These are phyloP conservation scores for Globisporangium solare DNA, from an alignment of 352 stramenopile species.

Conservation along the genomic window DNA sequence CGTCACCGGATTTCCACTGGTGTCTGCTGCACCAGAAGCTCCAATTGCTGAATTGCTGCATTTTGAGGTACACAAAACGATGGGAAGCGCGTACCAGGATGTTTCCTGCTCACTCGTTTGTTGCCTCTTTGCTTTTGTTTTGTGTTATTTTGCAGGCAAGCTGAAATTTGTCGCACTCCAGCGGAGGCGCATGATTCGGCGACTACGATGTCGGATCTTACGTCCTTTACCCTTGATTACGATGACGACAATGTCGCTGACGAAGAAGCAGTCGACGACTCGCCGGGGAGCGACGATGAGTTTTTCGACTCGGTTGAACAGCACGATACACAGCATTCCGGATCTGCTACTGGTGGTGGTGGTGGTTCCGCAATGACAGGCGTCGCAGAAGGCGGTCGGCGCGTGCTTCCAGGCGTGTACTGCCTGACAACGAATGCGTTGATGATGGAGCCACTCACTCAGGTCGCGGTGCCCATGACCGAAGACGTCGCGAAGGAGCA, in stretches of 20 bases:
- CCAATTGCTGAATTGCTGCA: conserved; percentile 76
- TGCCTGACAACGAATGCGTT: conserved; percentile 41
- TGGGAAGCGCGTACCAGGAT: too few species aligned
- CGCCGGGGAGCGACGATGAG: conserved; percentile 61
- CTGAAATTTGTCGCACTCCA: conserved; percentile 16
- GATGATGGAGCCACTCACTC: conserved; percentile 65
- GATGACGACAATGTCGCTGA: conserved; percentile 4
- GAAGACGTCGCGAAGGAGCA: conserved; percentile 78
- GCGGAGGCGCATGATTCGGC: neutral
- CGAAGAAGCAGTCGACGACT: conserved; percentile 24
- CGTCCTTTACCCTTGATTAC: conserved; percentile 27
- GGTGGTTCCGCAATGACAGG: neutral
- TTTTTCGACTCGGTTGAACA: conserved; percentile 81
- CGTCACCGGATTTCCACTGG: conserved; percentile 61
- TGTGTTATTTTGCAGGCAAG: conserved; percentile 20
- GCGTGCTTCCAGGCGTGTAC: conserved; percentile 26
- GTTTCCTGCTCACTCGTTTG: neutral
- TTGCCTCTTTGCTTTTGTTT: neutral
- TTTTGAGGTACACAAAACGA: conserved; percentile 33
- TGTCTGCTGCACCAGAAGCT: conserved; percentile 80
- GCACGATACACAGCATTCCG: conserved; percentile 19
- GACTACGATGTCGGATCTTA: conserved; percentile 24
- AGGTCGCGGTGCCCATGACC: conserved; percentile 63
- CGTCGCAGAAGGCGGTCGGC: conserved; percentile 28
- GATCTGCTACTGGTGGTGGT: neutral